These are phyloP conservation scores for Murraya koenigii DNA, from an alignment of 345 rosid species.

Conservation along the genomic window DNA sequence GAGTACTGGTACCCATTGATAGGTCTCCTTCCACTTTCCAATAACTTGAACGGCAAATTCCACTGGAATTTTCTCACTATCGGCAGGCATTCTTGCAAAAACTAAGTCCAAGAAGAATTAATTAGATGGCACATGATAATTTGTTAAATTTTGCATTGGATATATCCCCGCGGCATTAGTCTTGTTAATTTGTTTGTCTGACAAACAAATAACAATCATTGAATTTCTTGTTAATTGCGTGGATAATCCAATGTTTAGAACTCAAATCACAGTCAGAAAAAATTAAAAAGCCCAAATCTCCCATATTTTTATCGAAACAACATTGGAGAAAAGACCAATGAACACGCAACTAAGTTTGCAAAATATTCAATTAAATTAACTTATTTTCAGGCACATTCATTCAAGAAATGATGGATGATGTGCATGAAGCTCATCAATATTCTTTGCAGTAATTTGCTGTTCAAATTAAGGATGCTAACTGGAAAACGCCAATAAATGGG, in stretches of 20 bases:
- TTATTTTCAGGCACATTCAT: neutral
- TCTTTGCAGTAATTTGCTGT: no score
- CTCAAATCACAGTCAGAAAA: neutral
- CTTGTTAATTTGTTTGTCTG: neutral
- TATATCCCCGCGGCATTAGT: neutral
- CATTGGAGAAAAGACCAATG: neutral
- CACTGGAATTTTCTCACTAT: constrained; percentile 16
- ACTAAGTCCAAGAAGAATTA: neutral
- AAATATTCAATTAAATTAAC: neutral
- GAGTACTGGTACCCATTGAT: constrained; percentile 28
- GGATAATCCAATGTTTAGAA: neutral
- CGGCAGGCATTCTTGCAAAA: constrained; percentile 8
- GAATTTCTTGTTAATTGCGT: neutral
- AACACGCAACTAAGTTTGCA: neutral
- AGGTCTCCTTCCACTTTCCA: constrained; percentile 32
- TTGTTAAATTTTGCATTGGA: constrained; percentile 10
- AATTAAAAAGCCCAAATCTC: neutral
- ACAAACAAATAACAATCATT: neutral
- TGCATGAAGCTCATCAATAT: neutral
- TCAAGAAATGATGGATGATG: neutral
- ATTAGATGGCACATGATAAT: neutral
- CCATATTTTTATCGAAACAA: neutral
- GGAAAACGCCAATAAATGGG: neutral
- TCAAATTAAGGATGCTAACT: neutral
- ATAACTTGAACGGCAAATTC: constrained; percentile 17